Conservation (phyloP, 129 eudicot species). For the Tagetes erecta region DNA sequence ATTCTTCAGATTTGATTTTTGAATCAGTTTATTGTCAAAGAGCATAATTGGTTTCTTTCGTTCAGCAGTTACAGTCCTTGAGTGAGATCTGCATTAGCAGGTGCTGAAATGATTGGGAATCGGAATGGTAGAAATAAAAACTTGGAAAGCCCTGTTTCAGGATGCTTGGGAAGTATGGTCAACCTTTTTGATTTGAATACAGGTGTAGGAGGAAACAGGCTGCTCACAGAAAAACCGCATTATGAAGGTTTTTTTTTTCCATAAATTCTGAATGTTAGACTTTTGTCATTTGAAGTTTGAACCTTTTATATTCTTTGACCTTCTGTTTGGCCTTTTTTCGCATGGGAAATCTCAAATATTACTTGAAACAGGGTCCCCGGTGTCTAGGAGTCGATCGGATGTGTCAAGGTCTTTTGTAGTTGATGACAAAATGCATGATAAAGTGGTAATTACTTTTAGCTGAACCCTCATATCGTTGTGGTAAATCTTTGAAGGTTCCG, state of each 20-base stretch:
- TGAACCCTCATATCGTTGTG: neutral
- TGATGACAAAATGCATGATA: slow-evolving; percentile 56
- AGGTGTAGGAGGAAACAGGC: slow-evolving; percentile 56
- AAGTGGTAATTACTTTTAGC: slow-evolving; percentile 49
- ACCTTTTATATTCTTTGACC: neutral
- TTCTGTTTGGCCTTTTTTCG: neutral
- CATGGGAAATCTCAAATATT: neutral
- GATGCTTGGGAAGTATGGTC: slow-evolving; percentile 90
- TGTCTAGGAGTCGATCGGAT: slow-evolving; percentile 74
- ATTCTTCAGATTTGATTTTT: neutral
- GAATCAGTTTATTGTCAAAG: neutral
- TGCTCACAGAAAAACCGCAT: slow-evolving; percentile 78
- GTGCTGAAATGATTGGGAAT: slow-evolving; percentile 62
- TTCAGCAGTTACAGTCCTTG: neutral
- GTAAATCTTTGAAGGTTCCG: neutral
- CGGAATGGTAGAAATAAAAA: slow-evolving; percentile 43
- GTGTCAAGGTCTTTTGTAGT: slow-evolving; percentile 54
- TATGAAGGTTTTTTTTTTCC: slow-evolving; percentile 51
- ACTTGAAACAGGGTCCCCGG: slow-evolving; percentile 55
- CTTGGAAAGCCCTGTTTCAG: slow-evolving; percentile 58
- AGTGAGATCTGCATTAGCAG: slow-evolving; percentile 35
- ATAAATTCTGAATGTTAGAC: neutral
- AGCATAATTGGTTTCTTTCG: neutral
- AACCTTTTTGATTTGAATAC: slow-evolving; percentile 71
- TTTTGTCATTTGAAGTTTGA: neutral